Evolutionary conservation across 2,329 filamentous ascomycete genomes (phyloP).

Genomic region (Curvularia verruculosa): DNA sequence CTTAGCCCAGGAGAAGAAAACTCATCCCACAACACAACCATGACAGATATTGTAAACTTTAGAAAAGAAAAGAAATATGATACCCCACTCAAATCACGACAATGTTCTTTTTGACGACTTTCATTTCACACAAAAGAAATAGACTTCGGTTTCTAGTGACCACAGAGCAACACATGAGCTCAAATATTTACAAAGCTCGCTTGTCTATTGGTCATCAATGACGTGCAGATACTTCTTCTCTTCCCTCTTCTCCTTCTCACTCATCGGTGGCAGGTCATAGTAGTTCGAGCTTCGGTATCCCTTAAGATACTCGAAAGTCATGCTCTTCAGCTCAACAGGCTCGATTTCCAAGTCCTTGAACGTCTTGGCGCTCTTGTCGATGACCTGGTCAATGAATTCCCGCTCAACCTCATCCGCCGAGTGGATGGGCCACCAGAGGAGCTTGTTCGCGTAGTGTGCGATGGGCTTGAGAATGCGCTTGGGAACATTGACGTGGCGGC

Average conservation of each 20-base stretch:
- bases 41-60: too few relatives aligned
- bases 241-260: slow-evolving; percentile 90
- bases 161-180: slow-evolving; percentile 21
- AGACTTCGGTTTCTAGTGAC: slow-evolving; percentile 30
- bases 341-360: slow-evolving; percentile 93
- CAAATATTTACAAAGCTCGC: slow-evolving; percentile 37
- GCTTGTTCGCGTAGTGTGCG: slow-evolving; percentile 76
- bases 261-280: slow-evolving; percentile 93
- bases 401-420: slow-evolving; percentile 87
- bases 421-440: slow-evolving; percentile 86
- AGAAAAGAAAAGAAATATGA: neutral
- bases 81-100: slow-evolving; percentile 24
- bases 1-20: slow-evolving; percentile 12
- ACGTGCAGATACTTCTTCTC: slow-evolving; percentile 98
- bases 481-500: slow-evolving; percentile 89
- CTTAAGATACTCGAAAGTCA: slow-evolving; percentile 95
- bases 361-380: slow-evolving; percentile 91
- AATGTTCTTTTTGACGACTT: neutral
- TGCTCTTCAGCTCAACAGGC: slow-evolving; percentile 81
- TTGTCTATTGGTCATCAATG: slow-evolving; percentile 47
- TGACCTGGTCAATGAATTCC: slow-evolving; percentile 90
- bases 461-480: slow-evolving; percentile 78
- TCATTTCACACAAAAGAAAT: slow-evolving; percentile 23
- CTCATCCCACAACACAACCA: neutral
- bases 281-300: slow-evolving; percentile 85